A percentile compares a stretch with the other conserved stretches of the same genome.
phyloP scores from a whole-genome alignment of 306 rosid genomes.

The Canavalia ensiformis region DNA sequence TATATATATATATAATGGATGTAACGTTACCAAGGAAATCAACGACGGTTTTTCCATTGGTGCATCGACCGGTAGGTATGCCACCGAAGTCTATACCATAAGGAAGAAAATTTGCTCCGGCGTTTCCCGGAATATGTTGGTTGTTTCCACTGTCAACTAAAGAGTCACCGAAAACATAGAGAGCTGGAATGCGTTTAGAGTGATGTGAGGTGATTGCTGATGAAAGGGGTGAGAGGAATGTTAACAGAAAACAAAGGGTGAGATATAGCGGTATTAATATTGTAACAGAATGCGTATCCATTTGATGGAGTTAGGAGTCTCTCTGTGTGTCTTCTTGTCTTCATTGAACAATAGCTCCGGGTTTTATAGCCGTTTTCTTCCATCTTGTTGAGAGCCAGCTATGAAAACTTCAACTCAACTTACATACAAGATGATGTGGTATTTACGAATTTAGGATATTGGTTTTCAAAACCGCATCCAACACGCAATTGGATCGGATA shows the following conservation, averaged over 20 bases:
- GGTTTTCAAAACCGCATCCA: too few relatives aligned
- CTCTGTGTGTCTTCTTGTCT: not conserved
- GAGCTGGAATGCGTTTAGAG: conserved; percentile 40
- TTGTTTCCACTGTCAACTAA: conserved; percentile 53
- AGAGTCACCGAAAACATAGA: conserved; percentile 62
- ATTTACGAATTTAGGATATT: too few relatives aligned
- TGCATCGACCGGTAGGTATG: conserved; percentile 51
- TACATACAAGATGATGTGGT: too few relatives aligned
- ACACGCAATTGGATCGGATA: too few relatives aligned
- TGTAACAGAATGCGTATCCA: not conserved
- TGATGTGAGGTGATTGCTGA: not conserved
- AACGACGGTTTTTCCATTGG: conserved; percentile 56
- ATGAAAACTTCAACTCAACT: too few relatives aligned
- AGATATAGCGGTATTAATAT: conserved; percentile 24
- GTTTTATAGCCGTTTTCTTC: too few relatives aligned
- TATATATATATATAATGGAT: not conserved
- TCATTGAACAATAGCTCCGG: not conserved
- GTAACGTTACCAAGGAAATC: conserved; percentile 51
- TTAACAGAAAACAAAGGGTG: conserved; percentile 27
- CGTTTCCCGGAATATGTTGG: not conserved
- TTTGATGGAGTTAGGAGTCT: not conserved
- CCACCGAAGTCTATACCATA: conserved; percentile 56
- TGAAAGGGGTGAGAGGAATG: conserved; percentile 5
- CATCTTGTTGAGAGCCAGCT: too few relatives aligned
- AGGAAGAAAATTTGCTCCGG: conserved; percentile 35